Base-by-base conservation (phyloP, 2,329 filamentous ascomycete species). In the Colletotrichum somersetense region DNA sequence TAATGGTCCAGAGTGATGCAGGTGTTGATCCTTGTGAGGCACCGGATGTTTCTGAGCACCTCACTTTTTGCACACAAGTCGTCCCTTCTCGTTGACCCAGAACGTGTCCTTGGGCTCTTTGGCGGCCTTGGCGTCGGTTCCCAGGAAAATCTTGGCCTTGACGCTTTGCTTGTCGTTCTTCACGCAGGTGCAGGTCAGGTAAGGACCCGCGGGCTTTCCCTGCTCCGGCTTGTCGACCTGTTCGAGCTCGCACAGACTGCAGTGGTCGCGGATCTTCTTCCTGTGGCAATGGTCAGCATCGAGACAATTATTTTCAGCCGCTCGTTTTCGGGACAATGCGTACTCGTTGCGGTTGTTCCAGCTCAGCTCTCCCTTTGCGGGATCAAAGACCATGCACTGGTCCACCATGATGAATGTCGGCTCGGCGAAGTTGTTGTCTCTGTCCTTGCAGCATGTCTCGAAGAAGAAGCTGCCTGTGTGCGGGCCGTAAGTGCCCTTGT, bases 401-500 rank as follows among this genome's bases (percentile, higher is more conserved):
- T 67, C 57, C 3, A 67, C 40, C 7, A 56, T 63, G 30, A 67
- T 26, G 18, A 12, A 67, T 1, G 65, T 67, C 10, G 65, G 65
- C 48, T 55, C 26, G 35, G 46, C 61, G 38, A 30, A 67, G 6
- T 67, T 40, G 10, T 33, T 30, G 14, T 67, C 18, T 6, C 26
- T 35, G 65, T 67, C 61, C 16, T 44, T 67, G 30, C 65, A 67
- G 65, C 65, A 67, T 12, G 65, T 26, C 23, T 63, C 65, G 46
- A 67, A 62, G 26, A 44, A 67, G 48, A 55, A 53, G 38, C 55
- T 40, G 38, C 58, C 65, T 4, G 55, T 63, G 48, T 67, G 55
- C 11, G 58, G 65, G 38, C 65, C 65, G 20, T 52, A 62, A 20
- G 56, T 67, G 26, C 58, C 58, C 38, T 30, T 67, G n/a, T 67